Evolutionary conservation across 73 alveolate species (phyloP).

Genomic region (Tetrahymena elliotti): DNA sequence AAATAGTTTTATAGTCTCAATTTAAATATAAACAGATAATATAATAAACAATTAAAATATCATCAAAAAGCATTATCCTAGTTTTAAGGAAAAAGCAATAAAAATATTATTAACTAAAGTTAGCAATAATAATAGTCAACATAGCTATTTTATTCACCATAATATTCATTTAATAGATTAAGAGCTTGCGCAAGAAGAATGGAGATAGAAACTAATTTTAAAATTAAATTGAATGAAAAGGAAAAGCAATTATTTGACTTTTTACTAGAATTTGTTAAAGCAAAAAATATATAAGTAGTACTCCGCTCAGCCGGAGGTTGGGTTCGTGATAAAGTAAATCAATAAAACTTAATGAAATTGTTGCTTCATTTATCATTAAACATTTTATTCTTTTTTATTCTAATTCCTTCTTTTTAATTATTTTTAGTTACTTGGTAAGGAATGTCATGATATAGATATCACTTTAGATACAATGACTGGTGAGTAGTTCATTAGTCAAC

Average conservation of each 20-base stretch:
- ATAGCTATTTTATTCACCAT: not conserved
- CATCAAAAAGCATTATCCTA: not conserved
- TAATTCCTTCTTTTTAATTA: not conserved
- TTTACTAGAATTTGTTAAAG: not conserved
- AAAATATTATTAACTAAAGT: not conserved
- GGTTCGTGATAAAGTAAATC: slow-evolving; percentile 93
- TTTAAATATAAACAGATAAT: not conserved
- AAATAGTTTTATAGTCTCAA: not conserved
- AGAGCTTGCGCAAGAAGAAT: slow-evolving; percentile 2
- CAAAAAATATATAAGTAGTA: slow-evolving; percentile 7
- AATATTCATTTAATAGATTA: not conserved
- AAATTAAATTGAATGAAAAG: not conserved
- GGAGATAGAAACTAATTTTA: not conserved
- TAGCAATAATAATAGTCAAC: not conserved
- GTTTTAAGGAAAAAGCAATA: not conserved
- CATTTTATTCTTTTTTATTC: not conserved
- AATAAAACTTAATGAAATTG: not conserved
- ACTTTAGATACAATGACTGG: slow-evolving; percentile 96
- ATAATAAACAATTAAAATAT: not conserved
- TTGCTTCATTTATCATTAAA: not conserved
- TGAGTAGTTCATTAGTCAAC: slow-evolving; percentile 69
- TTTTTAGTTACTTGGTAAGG: slow-evolving; percentile 60
- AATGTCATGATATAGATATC: slow-evolving; percentile 92
- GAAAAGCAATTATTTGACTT: not conserved
- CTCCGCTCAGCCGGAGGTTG: slow-evolving; percentile 99